Evolutionary conservation across 495 filamentous ascomycete species (phyloP).

Genomic region (Penicillium soppii): DNA sequence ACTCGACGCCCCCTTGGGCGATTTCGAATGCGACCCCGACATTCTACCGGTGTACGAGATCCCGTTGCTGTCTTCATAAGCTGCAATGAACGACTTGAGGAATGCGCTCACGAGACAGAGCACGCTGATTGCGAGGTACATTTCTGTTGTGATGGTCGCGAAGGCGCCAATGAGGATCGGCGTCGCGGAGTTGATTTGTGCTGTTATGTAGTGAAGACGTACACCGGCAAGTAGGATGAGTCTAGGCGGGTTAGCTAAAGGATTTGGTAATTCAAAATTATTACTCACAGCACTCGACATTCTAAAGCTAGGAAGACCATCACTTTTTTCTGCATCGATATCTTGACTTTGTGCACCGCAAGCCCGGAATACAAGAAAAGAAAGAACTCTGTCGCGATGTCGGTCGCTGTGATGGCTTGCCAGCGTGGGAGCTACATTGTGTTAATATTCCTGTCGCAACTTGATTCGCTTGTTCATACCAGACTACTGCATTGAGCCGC

Average conservation of each 20-base stretch:
- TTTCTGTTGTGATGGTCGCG: constrained; percentile 23
- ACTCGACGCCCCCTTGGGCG: neutral
- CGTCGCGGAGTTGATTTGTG: constrained; percentile 16
- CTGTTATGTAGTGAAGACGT: constrained; percentile 18
- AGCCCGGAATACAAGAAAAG: constrained; percentile 17
- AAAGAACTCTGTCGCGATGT: constrained; percentile 22
- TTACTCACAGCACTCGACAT: constrained; percentile 12
- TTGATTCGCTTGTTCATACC: no score
- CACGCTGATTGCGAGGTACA: constrained; percentile 26
- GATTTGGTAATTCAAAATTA: no score
- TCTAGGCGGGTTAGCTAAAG: constrained; percentile 7
- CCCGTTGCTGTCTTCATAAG: constrained; percentile 33
- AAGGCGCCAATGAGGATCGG: constrained; percentile 23
- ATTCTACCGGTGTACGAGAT: constrained; percentile 25
- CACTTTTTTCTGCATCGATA: constrained; percentile 14
- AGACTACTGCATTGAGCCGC: constrained; percentile 15
- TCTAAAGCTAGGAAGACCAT: constrained; percentile 20
- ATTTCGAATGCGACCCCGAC: constrained; percentile 7
- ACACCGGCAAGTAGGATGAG: constrained; percentile 28
- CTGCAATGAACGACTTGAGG: constrained; percentile 41
- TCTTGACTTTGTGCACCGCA: constrained; percentile 20
- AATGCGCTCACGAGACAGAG: constrained; percentile 25
- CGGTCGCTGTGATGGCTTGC: constrained; percentile 23
- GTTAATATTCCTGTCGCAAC: neutral
- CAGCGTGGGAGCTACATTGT: constrained; percentile 22